These are phyloP conservation scores for Pseudognaphalium luteoalbum DNA, from an alignment of 129 eudicot species.

Conservation along the genomic window DNA sequence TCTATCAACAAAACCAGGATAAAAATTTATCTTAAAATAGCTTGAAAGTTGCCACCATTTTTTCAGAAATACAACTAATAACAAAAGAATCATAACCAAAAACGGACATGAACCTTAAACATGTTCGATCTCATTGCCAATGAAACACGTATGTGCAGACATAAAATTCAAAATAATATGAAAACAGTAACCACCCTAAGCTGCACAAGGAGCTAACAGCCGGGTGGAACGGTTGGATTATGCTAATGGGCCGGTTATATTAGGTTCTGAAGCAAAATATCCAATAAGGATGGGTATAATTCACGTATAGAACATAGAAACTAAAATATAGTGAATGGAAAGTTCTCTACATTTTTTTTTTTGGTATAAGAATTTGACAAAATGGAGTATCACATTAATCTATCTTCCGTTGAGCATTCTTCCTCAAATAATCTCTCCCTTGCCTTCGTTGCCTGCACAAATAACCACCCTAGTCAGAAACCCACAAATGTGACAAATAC, in stretches of 20 bases:
- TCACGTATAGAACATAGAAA: neutral
- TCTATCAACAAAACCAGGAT: neutral
- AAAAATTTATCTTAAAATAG: neutral
- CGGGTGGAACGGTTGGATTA: neutral
- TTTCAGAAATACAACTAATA: neutral
- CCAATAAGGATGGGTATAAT: neutral
- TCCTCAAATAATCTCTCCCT: conserved; percentile 22
- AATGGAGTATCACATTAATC: conserved; percentile 6
- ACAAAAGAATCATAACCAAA: neutral
- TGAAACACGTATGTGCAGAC: neutral
- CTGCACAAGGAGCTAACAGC: conserved; percentile 1
- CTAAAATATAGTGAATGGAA: neutral
- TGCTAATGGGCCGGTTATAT: neutral
- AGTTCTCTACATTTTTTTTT: no score
- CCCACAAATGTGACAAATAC: neutral
- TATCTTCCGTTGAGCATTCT: conserved; percentile 15
- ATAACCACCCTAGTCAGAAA: neutral
- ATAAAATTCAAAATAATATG: neutral
- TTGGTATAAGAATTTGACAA: neutral
- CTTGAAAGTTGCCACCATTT: neutral
- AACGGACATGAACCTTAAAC: neutral
- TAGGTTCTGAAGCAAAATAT: neutral
- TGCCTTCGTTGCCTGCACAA: conserved; percentile 15
- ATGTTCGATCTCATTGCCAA: neutral
- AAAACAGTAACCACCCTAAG: neutral